Conservation (phyloP, 805 yeast species). For the Isabelozyma heimii region DNA sequence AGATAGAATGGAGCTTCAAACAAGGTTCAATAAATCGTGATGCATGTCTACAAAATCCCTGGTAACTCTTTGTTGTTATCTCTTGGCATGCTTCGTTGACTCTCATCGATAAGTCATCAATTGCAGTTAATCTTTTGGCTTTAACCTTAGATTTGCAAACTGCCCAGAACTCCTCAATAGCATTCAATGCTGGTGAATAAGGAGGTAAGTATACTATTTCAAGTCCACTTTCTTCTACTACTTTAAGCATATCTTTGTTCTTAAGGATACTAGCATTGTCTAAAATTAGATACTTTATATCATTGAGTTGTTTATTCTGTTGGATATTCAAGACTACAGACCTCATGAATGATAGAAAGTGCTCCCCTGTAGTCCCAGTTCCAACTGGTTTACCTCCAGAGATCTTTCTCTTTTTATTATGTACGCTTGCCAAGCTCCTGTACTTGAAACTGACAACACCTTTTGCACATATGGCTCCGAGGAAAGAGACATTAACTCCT, state of each 20-base stretch:
- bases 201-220: constrained; percentile 4
- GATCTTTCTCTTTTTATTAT: too few relatives aligned
- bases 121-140: background rate
- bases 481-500: too few relatives aligned
- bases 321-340: too few relatives aligned
- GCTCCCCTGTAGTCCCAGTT: too few relatives aligned
- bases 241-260: background rate
- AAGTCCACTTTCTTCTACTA: background rate
- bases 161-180: constrained; percentile 6
- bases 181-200: constrained; percentile 3
- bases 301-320: background rate
- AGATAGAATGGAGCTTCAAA: background rate
- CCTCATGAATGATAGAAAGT: too few relatives aligned
- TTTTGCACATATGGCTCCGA: too few relatives aligned
- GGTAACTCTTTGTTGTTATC: background rate
- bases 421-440: too few relatives aligned
- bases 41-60: background rate
- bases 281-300: background rate
- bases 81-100: background rate
- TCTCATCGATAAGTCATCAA: background rate
- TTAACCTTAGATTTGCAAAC: background rate
- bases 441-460: too few relatives aligned
- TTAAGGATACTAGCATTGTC: background rate
- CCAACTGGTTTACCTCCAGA: too few relatives aligned
- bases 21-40: background rate